phyloP scores from a whole-genome alignment of 1,284 basidiomycete genomes.

The Sanghuangporus weigelae region DNA sequence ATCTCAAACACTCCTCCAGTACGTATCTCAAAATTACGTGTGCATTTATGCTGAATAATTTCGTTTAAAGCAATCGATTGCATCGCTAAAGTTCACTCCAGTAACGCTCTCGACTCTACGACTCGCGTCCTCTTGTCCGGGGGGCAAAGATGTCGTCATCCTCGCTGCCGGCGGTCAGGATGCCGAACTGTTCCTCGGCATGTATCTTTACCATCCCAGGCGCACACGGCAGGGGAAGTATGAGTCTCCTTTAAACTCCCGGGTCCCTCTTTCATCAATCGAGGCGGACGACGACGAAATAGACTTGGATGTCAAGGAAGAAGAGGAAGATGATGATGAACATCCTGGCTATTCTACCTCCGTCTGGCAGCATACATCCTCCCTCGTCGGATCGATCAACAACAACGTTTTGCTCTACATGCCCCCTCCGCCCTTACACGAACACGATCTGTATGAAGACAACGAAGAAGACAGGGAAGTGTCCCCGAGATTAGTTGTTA shows the following conservation, averaged over 20 bases:
- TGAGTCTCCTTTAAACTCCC: background rate
- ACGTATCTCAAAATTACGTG: background rate
- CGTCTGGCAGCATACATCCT: slow-evolving; percentile 54
- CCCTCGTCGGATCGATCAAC: slow-evolving; percentile 68
- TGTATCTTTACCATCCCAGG: slow-evolving; percentile 29
- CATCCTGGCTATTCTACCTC: background rate
- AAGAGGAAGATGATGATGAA: background rate
- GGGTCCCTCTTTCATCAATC: too few relatives aligned
- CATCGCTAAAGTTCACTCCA: slow-evolving; percentile 54
- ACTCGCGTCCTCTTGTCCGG: slow-evolving; percentile 31
- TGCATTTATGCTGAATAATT: background rate
- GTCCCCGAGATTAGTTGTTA: slow-evolving; percentile 72
- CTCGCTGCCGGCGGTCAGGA: slow-evolving; percentile 80
- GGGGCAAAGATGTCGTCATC: slow-evolving; percentile 51
- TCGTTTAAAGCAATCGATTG: slow-evolving; percentile 28
- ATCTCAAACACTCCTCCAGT: slow-evolving; percentile 30
- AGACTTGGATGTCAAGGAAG: background rate
- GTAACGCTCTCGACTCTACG: slow-evolving; percentile 65
- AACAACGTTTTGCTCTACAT: slow-evolving; percentile 74
- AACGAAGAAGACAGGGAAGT: slow-evolving; percentile 14
- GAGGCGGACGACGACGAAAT: background rate
- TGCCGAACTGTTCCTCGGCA: slow-evolving; percentile 70
- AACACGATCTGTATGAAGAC: background rate
- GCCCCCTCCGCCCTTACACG: slow-evolving; percentile 28
- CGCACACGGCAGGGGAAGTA: background rate